These are phyloP conservation scores for Yarrowia sp. DNA, from an alignment of 805 yeast species.

Conservation along the genomic window DNA sequence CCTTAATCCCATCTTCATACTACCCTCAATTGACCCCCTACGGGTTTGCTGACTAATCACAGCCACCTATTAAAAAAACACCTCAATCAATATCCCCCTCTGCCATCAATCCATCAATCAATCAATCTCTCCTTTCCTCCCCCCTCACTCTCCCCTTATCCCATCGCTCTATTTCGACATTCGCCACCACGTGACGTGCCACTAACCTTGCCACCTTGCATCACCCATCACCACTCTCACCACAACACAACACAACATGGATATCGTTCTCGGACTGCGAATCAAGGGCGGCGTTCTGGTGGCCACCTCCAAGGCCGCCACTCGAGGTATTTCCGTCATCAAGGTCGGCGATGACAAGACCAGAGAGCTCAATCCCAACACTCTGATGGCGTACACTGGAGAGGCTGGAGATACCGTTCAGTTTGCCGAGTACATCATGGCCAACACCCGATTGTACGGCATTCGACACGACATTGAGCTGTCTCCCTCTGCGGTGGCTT, in stretches of 20 bases:
- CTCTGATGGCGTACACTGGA: conserved; percentile 86
- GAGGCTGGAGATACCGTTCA: conserved; percentile 96
- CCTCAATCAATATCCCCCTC: too few relatives aligned
- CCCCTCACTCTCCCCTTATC: background rate
- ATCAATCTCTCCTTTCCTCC: background rate
- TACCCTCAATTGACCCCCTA: too few relatives aligned
- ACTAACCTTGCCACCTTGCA: conserved; percentile 10
- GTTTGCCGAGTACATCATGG: conserved; percentile 92
- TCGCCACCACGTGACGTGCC: conserved; percentile 20
- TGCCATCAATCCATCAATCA: background rate
- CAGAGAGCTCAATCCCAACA: conserved; percentile 66
- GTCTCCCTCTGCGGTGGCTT: conserved; percentile 81
- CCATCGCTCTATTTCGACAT: background rate
- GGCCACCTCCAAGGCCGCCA: conserved; percentile 93
- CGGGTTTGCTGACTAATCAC: too few relatives aligned
- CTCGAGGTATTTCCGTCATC: conserved; percentile 82
- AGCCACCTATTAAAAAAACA: too few relatives aligned
- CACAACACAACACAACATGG: conserved; percentile 53
- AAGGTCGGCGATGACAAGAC: conserved; percentile 82
- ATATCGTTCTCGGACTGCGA: conserved; percentile 81
- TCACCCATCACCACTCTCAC: background rate
- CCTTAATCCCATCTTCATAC: too few relatives aligned
- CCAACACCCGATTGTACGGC: conserved; percentile 81
- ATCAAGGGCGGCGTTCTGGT: conserved; percentile 77
- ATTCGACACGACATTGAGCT: conserved; percentile 83